Evolutionary conservation across 345 rosid species (phyloP).

Genomic region (Salix arbutifolia): DNA sequence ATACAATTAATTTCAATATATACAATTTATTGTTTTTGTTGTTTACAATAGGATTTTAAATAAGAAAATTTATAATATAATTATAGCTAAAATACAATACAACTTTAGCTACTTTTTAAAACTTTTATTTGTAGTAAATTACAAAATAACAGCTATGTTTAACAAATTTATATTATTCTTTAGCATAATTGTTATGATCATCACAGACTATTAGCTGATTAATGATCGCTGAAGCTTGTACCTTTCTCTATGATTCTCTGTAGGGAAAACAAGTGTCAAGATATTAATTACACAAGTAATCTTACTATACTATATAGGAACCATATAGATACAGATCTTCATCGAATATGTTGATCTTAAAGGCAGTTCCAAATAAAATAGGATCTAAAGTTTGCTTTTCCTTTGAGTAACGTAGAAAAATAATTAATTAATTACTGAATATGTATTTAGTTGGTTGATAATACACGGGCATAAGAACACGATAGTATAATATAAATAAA

Average conservation of each 20-base stretch:
- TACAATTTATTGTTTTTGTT: too few species aligned
- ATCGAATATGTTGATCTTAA: not conserved
- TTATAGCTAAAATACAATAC: too few species aligned
- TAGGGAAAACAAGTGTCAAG: conserved; percentile 24
- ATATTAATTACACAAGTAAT: conserved; percentile 21
- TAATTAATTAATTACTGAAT: not conserved
- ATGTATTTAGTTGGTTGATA: not conserved
- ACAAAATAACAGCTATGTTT: too few species aligned
- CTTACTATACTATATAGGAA: not conserved
- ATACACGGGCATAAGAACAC: not conserved
- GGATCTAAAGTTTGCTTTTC: not conserved
- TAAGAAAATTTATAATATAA: too few species aligned
- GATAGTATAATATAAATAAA: not conserved
- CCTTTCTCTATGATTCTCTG: conserved; percentile 10
- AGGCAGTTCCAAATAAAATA: not conserved
- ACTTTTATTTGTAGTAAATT: too few species aligned
- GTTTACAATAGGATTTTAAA: too few species aligned
- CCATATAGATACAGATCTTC: conserved; percentile 10
- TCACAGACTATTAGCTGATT: not conserved
- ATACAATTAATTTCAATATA: too few species aligned
- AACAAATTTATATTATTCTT: too few species aligned
- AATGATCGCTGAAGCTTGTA: not conserved
- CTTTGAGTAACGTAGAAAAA: not conserved
- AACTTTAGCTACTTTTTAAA: too few species aligned
- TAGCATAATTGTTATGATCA: not conserved